Base-by-base conservation (phyloP, 805 yeast species). In the Brettanomyces anomalus region DNA sequence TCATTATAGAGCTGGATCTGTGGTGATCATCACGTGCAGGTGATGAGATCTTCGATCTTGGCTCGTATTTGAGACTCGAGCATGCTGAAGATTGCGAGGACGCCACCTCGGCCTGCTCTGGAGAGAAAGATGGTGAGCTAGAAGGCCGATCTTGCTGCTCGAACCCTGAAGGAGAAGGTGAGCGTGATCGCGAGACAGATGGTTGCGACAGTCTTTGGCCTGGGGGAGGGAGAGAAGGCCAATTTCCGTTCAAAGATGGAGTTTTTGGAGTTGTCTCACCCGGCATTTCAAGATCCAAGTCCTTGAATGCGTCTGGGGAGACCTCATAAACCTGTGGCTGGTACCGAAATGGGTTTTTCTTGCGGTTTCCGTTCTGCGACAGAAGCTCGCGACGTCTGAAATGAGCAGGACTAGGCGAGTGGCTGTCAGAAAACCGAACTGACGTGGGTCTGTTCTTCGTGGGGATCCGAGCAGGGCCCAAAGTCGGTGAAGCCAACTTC, bases 321-420 rank as follows among this genome's bases (percentile, higher is more conserved):
- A 60, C 49, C 35, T 62, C 66, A 43, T 62, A 62, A 2, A 46
- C 43, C 34, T 55, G 43, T 16, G 63, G 48, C 43, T 62, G 64
- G 47, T 56, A 62, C 41, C 60, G 59, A 47, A 62, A 62, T 7
- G 65, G 66, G 40, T 48, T 32, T 42, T 43, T 26, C 15, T 18
- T 33, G 18, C 34, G 18, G 18, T 16, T n/a, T 16, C 15, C 18
- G 10, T 11, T 11, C 35, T 11, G 44, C n/a, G 21, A 33, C 31
- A 16, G 41, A 37, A 35, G 40, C 20, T 42, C 16, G 18, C 41
- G n/a, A 48, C 43, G 30, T 40, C 44, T 10, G 39, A 28, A n/a
- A 32, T 32, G 33, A 8, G 31, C 20, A 3, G 43, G 33, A 21
- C 38, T 5, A 5, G 18, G 33, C 8, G 34, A 30, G 13, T 19